Evolutionary conservation across 2,329 filamentous ascomycete genomes (phyloP).

Genomic region (Chalara sp.): DNA sequence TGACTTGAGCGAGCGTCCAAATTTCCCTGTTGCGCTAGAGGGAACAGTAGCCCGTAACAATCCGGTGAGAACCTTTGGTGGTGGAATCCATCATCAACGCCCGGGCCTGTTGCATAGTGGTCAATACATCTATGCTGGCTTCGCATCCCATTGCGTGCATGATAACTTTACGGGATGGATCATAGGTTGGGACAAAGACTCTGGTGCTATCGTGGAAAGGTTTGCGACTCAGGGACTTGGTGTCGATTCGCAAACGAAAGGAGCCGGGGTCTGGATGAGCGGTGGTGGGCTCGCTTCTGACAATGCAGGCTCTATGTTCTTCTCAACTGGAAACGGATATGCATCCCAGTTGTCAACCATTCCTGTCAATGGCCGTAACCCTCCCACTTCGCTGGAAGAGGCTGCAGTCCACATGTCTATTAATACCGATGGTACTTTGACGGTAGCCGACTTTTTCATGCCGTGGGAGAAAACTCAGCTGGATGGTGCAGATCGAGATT

Average conservation of each 20-base stretch:
- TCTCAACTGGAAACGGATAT: slow-evolving; percentile 18
- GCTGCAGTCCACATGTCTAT: slow-evolving; percentile 38
- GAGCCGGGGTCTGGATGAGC: slow-evolving; percentile 29
- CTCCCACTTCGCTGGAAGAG: slow-evolving; percentile 33
- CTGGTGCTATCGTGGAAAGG: slow-evolving; percentile 25
- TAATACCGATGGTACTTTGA: slow-evolving; percentile 14
- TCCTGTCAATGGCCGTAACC: slow-evolving; percentile 26
- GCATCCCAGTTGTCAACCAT: slow-evolving; percentile 27
- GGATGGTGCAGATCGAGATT: slow-evolving; percentile 33
- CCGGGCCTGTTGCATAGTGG: slow-evolving; percentile 8
- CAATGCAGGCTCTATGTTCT: slow-evolving; percentile 22
- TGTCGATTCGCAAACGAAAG: slow-evolving; percentile 10
- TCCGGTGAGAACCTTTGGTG: slow-evolving; percentile 9
- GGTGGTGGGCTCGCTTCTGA: slow-evolving; percentile 29
- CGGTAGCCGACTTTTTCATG: slow-evolving; percentile 34
- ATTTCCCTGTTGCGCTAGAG: slow-evolving; percentile 11
- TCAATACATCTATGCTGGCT: slow-evolving; percentile 6
- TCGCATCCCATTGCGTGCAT: slow-evolving; percentile 11
- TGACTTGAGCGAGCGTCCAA: slow-evolving; percentile 6
- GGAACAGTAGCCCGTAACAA: slow-evolving; percentile 9
- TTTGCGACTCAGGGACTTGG: slow-evolving; percentile 30
- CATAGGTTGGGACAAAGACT: slow-evolving; percentile 41
- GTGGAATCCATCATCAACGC: slow-evolving; percentile 11
- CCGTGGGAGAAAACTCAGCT: slow-evolving; percentile 33
- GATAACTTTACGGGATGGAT: slow-evolving; percentile 28